Conservation (phyloP, 352 stramenopile genomes). For the Pythium pectinolyticum region DNA sequence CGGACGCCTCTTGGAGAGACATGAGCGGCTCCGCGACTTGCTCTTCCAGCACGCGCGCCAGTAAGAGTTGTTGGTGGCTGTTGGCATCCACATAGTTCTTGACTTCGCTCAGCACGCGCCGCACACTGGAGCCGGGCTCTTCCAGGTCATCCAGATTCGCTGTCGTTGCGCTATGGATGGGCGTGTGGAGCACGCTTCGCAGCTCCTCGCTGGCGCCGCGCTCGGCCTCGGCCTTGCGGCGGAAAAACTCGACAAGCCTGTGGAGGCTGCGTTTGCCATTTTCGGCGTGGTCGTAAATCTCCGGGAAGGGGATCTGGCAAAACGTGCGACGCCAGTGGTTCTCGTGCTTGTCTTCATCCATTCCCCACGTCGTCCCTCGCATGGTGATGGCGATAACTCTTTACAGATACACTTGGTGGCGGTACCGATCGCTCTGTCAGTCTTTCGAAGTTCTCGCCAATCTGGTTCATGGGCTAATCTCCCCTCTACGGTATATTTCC, state of each 20-base stretch:
- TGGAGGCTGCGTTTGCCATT: slow-evolving; percentile 76
- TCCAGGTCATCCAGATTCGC: slow-evolving; percentile 59
- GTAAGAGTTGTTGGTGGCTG: slow-evolving; percentile 67
- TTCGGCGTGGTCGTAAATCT: slow-evolving; percentile 82
- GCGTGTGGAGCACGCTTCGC: slow-evolving; percentile 41
- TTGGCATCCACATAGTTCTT: slow-evolving; percentile 60
- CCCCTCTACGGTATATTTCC: too few species aligned
- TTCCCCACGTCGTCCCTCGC: slow-evolving; percentile 33
- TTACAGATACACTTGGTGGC: slow-evolving; percentile 1
- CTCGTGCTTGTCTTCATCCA: slow-evolving; percentile 59
- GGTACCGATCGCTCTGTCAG: slow-evolving; percentile 5
- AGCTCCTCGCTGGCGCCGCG: slow-evolving; percentile 63
- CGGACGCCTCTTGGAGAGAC: slow-evolving; percentile 72
- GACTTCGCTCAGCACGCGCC: slow-evolving; percentile 58
- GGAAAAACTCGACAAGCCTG: slow-evolving; percentile 71
- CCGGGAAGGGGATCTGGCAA: slow-evolving; percentile 77
- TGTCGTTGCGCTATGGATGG: slow-evolving; percentile 25
- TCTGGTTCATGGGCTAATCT: not conserved
- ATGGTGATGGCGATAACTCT: slow-evolving; percentile 8
- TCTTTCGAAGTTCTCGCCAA: slow-evolving; percentile 4
- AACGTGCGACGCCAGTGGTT: slow-evolving; percentile 88
- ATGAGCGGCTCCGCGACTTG: slow-evolving; percentile 77
- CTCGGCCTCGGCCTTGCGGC: slow-evolving; percentile 62
- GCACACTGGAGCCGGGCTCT: slow-evolving; percentile 63
- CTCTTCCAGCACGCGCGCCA: slow-evolving; percentile 79